Evolutionary conservation across 768 basidiomycete species (phyloP).

Genomic region (Candolleomyces aberdarensis): DNA sequence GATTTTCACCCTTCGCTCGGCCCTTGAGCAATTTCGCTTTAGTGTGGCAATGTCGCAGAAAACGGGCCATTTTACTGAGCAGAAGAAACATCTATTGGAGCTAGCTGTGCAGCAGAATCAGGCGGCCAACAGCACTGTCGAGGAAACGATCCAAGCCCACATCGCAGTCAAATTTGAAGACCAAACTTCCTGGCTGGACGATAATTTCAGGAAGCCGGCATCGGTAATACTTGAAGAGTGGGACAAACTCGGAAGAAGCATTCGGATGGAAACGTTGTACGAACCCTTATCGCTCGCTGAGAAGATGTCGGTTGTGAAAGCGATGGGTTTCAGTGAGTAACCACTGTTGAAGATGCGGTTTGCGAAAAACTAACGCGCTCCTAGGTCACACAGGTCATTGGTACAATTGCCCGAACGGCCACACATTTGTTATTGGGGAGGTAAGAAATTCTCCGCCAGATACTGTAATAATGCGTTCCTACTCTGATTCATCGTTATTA

Average conservation of each 20-base stretch:
- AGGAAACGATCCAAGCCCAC: slow-evolving; percentile 16
- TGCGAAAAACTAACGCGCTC: neutral
- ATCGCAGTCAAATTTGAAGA: slow-evolving; percentile 20
- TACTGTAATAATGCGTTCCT: no score
- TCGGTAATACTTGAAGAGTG: slow-evolving; percentile 44
- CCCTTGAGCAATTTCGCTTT: slow-evolving; percentile 51
- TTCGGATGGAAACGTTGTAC: slow-evolving; percentile 46
- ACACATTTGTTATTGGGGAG: slow-evolving; percentile 57
- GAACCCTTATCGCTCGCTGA: slow-evolving; percentile 52
- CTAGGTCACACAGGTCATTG: slow-evolving; percentile 37
- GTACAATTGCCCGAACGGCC: slow-evolving; percentile 56
- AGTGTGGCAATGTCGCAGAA: slow-evolving; percentile 33
- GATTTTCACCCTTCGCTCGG: slow-evolving; percentile 41
- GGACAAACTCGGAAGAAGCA: slow-evolving; percentile 34
- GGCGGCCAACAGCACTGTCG: slow-evolving; percentile 7
- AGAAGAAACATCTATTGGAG: slow-evolving; percentile 21
- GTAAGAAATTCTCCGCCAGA: no score
- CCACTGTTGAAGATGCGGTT: neutral
- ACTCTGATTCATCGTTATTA: slow-evolving; percentile 16
- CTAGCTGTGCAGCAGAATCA: slow-evolving; percentile 10
- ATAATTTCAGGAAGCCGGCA: slow-evolving; percentile 38
- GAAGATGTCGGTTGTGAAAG: slow-evolving; percentile 45
- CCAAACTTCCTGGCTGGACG: slow-evolving; percentile 36
- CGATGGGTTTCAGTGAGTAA: slow-evolving; percentile 43
- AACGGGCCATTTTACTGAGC: slow-evolving; percentile 20